Conservation (phyloP, 805 yeast species). For the Starmerella gropengiesseri region DNA sequence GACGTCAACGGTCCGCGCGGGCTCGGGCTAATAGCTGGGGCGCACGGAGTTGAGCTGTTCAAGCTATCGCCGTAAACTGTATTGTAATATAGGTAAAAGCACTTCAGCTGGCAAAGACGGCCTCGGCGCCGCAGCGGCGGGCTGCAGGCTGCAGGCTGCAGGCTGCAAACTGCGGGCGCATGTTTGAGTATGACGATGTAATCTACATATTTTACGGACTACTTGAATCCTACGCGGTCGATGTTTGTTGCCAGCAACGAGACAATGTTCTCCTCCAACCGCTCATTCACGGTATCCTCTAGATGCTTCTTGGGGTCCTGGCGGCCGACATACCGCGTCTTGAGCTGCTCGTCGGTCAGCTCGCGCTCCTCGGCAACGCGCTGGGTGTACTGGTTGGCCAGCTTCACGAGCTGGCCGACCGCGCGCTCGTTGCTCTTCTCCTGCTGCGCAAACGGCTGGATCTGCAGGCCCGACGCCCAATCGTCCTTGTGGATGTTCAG, state of each 20-base stretch:
- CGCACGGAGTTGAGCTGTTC: slow-evolving; percentile 1
- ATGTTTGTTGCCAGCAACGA: slow-evolving; percentile 81
- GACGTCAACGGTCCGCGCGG: slow-evolving; percentile 4
- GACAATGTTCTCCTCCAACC: slow-evolving; percentile 83
- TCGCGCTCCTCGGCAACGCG: slow-evolving; percentile 90
- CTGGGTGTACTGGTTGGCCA: slow-evolving; percentile 79
- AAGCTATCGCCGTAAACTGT: no score
- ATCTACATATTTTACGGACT: slow-evolving; percentile 15
- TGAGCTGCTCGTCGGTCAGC: slow-evolving; percentile 73
- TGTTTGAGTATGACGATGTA: no score
- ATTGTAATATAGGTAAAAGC: no score
- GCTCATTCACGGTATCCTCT: slow-evolving; percentile 71
- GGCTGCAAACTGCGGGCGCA: no score
- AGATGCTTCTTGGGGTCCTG: slow-evolving; percentile 98
- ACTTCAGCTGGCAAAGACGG: no score
- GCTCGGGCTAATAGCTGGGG: slow-evolving; percentile 7
- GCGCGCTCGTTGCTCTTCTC: slow-evolving; percentile 66
- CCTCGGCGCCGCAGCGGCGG: no score
- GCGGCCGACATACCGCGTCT: slow-evolving; percentile 93
- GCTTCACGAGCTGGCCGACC: slow-evolving; percentile 69
- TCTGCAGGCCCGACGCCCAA: slow-evolving; percentile 86
- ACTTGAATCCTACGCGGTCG: slow-evolving; percentile 80
- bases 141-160: no score
- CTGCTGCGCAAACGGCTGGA: slow-evolving; percentile 64
- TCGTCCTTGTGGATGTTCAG: slow-evolving; percentile 86